Base-by-base conservation (phyloP, 345 rosid genomes). In the Lepidium sativum region DNA sequence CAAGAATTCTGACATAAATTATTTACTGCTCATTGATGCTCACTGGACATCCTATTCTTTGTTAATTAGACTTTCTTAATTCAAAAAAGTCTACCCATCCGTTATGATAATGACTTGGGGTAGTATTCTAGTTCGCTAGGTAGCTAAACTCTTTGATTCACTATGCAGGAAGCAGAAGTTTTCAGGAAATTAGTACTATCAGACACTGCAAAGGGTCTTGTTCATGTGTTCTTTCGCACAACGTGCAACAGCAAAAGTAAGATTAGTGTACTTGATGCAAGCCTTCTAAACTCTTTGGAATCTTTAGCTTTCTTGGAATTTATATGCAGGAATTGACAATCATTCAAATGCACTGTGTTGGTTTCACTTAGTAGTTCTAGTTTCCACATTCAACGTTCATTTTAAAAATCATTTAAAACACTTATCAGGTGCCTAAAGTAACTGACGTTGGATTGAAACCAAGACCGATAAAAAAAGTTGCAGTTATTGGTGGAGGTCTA, bases 401-500 rank as follows among this genome's bases (percentile, higher is more conserved):
- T 11, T 33, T 48, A 17, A 33, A 12, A 37, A 27, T 63, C 17
- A 38, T 2, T 58, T 29, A 13, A 51, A 65, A n/a, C 69, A 48
- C 63, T 66, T 67, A 64, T 73, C 90, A 92, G 98, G 90, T 89
- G 73, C 98, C 98, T 40, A 83, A 77, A 70, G 82, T 92, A 56
- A 81, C 98, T 54, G 97, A 89, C 74, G 40, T 75, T 79, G 92
- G 96, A 54, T 84, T 92, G 63, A 89, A 92, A 75, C 97, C 97
- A 10, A 81, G 88, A 72, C 67, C 67, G 60, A 70, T 84, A 20
- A 92, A 82, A 74, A 92, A 89, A 72, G 94, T 83, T 72, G 97
- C 98, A 56, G 87, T 92, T 54, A 87, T 92, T 73, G 98, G 98
- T 74, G 97, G 98, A 71, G 98, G 98, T 59, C 80, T 92, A 39